A percentile compares a stretch with the other conserved stretches of the same genome.
Conservation (phyloP, 73 alveolate species). For the Breviolum minutum region DNA sequence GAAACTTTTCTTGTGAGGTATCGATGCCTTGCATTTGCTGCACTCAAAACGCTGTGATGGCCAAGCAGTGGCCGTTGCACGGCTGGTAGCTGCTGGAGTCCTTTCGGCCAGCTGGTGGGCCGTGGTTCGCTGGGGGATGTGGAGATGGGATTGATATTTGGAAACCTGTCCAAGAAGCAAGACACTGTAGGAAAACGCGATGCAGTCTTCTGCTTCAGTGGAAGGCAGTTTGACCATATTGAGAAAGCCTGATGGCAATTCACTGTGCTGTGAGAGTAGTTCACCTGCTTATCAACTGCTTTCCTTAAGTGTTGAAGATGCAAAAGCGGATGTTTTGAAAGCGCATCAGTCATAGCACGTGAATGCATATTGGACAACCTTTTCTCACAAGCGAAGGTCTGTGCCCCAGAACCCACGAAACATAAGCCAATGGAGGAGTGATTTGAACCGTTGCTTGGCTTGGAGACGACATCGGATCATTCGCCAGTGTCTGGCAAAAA, state of each 20-base stretch:
- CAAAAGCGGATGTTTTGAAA: no score
- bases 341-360: neutral
- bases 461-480: no score
- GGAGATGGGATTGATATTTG: neutral
- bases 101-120: neutral
- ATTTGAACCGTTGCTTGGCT: neutral
- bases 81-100: conserved; percentile 36
- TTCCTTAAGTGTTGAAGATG: no score
- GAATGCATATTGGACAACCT: neutral
- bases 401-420: neutral
- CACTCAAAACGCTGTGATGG: neutral
- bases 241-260: no score
- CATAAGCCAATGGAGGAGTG: neutral
- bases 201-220: no score
- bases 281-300: no score
- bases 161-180: no score
- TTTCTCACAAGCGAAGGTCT: neutral
- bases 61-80: conserved; percentile 29
- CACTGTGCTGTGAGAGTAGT: no score
- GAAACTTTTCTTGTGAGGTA: neutral
- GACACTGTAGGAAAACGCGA: no score
- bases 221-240: no score
- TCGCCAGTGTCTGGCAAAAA: no score
- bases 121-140: neutral
- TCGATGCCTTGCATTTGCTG: neutral